Percentiles rank a stretch among this genome's conserved stretches.
Conservation (phyloP, 331 rosid genomes). For the Arachis monticola region DNA sequence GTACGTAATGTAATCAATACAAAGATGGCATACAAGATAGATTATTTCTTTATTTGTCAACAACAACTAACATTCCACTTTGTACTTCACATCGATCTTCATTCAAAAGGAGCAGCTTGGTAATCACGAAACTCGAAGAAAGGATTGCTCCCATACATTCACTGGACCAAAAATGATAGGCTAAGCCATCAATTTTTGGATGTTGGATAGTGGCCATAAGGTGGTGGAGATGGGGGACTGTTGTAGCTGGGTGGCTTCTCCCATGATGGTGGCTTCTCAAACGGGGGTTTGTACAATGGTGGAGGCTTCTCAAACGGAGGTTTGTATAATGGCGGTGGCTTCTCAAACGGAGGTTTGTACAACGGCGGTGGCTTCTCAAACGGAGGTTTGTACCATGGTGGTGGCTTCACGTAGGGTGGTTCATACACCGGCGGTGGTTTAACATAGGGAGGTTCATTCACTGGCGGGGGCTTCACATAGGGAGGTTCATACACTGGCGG, state of each 20-base stretch:
- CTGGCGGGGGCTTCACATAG: constrained; percentile 37
- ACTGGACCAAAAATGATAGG: constrained; percentile 15
- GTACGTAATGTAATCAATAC: not conserved
- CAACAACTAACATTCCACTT: constrained; percentile 10
- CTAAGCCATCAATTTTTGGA: constrained; percentile 11
- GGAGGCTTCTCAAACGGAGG: constrained; percentile 36
- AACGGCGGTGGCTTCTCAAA: not conserved
- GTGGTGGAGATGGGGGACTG: constrained; percentile 21
- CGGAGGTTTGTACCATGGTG: not conserved
- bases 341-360: not conserved
- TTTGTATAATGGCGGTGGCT: constrained; percentile 19
- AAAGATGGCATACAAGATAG: not conserved
- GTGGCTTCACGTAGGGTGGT: not conserved
- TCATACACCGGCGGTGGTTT: constrained; percentile 8
- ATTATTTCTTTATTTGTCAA: constrained; percentile 28
- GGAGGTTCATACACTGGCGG: constrained; percentile 33
- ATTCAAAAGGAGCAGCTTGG: constrained; percentile 1
- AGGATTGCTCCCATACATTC: not conserved
- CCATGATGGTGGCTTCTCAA: not conserved
- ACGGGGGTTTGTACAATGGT: not conserved
- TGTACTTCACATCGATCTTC: not conserved
- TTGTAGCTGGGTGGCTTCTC: constrained; percentile 25
- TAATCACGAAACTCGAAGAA: constrained; percentile 1
- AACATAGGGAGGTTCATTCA: constrained; percentile 25
- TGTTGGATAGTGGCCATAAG: constrained; percentile 28